Evolutionary conservation across 306 rosid genomes (phyloP).

Genomic region (Vicia faba): DNA sequence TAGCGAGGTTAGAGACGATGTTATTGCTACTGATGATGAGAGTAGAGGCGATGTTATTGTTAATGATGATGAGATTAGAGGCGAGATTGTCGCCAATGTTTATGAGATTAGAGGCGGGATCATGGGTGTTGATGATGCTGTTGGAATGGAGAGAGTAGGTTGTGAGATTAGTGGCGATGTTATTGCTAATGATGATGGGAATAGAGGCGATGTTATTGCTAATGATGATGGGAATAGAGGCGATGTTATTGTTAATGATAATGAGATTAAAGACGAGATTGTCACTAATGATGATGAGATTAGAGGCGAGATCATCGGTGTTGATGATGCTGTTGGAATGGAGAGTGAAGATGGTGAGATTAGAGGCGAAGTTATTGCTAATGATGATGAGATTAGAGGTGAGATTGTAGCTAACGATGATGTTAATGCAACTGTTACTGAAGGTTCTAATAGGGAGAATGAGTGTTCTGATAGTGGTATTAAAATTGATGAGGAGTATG

Average conservation of each 20-base stretch:
- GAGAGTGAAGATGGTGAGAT: background rate
- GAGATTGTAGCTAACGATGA: constrained; percentile 13
- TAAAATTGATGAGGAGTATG: background rate
- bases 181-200: background rate
- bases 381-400: background rate
- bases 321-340: background rate
- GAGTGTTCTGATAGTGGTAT: constrained; percentile 31
- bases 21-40: background rate
- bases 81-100: background rate
- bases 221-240: background rate
- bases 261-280: background rate
- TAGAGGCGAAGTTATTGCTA: background rate
- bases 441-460: constrained; percentile 41
- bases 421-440: background rate
- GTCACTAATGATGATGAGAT: background rate
- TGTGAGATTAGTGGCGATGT: background rate
- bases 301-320: background rate
- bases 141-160: background rate
- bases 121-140: background rate
- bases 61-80: background rate
- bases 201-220: background rate
- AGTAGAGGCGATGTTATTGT: background rate
- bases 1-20: background rate
- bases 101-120: constrained; percentile 16
- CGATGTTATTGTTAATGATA: background rate